A percentile compares a stretch with the other conserved stretches of the same genome.
Conservation (phyloP, 2,329 filamentous ascomycete species). For the Fusarium phyllophilum region DNA sequence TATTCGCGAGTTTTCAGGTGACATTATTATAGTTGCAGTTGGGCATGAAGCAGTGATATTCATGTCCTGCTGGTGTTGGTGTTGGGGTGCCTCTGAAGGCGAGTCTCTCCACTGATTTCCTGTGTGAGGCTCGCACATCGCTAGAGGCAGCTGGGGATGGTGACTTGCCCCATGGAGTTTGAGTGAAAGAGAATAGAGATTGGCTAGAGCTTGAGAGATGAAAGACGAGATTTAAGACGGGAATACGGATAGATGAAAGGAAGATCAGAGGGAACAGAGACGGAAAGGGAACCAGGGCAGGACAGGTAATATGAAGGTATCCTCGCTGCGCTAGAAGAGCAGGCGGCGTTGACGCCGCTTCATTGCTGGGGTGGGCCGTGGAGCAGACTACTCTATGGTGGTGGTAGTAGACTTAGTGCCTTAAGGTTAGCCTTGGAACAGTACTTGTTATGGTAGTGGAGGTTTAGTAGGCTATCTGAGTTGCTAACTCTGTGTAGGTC, state of each 20-base stretch:
- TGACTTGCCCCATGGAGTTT: constrained; percentile 36
- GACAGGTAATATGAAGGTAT: constrained; percentile 45
- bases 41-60: neutral
- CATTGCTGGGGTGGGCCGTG: constrained; percentile 42
- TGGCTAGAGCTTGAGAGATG: neutral
- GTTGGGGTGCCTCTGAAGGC: constrained; percentile 19
- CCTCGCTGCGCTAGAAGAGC: constrained; percentile 43
- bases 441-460: neutral
- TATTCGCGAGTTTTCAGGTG: neutral
- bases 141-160: constrained; percentile 21
- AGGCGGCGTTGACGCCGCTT: constrained; percentile 45
- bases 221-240: neutral
- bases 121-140: constrained; percentile 41
- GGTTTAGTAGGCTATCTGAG: constrained; percentile 23
- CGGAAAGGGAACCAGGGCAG: constrained; percentile 20
- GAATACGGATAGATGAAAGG: constrained; percentile 3
- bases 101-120: constrained; percentile 30
- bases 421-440: constrained; percentile 16
- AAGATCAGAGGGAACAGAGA: constrained; percentile 11
- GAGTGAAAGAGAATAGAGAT: neutral
- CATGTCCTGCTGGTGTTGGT: neutral
- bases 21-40: constrained; percentile 3
- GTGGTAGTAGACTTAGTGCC: constrained; percentile 7
- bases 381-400: constrained; percentile 23
- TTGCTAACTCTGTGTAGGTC: neutral